phyloP scores from a whole-genome alignment of 352 stramenopile genomes.

The Hyaloperonospora arabidopsidis region DNA sequence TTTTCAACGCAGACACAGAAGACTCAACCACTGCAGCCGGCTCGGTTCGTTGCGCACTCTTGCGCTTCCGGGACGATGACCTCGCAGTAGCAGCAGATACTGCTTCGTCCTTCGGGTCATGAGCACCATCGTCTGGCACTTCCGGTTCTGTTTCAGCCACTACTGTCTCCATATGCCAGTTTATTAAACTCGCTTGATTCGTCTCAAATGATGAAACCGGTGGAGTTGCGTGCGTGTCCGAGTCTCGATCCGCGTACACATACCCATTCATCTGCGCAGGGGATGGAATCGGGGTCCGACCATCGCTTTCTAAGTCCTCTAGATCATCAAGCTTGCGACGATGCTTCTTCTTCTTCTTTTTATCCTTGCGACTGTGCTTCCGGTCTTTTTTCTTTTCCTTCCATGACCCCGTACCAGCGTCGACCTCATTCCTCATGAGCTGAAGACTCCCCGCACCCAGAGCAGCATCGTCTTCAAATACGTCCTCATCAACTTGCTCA shows the following conservation, averaged over 20 bases:
- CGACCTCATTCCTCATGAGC: constrained; percentile 34
- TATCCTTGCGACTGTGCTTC: constrained; percentile 49
- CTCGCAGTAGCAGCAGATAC: constrained; percentile 7
- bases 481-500: constrained; percentile 2
- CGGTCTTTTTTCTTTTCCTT: constrained; percentile 50
- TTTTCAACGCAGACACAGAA: constrained; percentile 24
- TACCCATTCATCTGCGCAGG: constrained; percentile 38
- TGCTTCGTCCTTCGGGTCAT: constrained; percentile 10
- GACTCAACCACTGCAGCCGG: constrained; percentile 16
- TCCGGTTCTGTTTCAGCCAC: constrained; percentile 10
- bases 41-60: constrained; percentile 22
- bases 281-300: constrained; percentile 33
- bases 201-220: constrained; percentile 15
- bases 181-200: constrained; percentile 1
- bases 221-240: constrained; percentile 15
- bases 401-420: constrained; percentile 20
- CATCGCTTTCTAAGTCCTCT: constrained; percentile 52
- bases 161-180: constrained; percentile 1
- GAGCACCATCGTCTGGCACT: constrained; percentile 5
- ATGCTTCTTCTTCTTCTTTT: constrained; percentile 44
- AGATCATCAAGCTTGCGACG: constrained; percentile 33
- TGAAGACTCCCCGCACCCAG: constrained; percentile 21
- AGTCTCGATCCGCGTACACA: constrained; percentile 33
- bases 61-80: constrained; percentile 26
- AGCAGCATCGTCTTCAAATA: constrained; percentile 3